phyloP scores from a whole-genome alignment of 78 protist genomes.

The Guillardia theta region DNA sequence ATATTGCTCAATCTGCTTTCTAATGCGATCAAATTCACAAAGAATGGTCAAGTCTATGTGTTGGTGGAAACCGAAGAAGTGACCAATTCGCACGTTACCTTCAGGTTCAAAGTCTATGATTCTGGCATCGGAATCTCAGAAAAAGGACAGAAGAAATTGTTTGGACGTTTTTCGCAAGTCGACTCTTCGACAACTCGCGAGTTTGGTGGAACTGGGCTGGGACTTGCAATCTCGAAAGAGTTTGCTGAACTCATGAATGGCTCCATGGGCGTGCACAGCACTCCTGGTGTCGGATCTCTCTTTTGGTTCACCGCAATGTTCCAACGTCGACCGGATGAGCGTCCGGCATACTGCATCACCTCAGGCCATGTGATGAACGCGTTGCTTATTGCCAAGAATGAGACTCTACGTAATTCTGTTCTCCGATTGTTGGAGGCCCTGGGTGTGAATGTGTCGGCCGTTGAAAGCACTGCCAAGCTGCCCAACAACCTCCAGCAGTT shows the following conservation, averaged over 20 bases:
- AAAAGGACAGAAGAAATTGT: constrained; percentile 6
- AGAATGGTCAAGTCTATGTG: not conserved
- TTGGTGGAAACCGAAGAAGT: not conserved
- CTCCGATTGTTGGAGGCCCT: too few relatives aligned
- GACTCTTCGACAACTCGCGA: not conserved
- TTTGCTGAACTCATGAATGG: constrained; percentile 27
- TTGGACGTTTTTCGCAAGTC: not conserved
- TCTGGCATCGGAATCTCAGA: constrained; percentile 29
- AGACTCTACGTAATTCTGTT: too few relatives aligned
- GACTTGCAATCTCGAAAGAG: constrained; percentile 25
- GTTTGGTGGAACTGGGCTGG: not conserved
- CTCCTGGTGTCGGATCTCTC: not conserved
- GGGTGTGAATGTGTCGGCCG: too few relatives aligned
- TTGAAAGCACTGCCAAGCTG: too few relatives aligned
- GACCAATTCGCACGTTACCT: not conserved
- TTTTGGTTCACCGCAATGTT: not conserved
- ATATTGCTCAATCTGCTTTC: not conserved
- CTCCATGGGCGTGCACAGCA: constrained; percentile 23
- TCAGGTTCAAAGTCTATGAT: not conserved
- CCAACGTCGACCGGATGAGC: not conserved
- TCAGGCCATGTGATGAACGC: too few relatives aligned
- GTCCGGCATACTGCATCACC: too few relatives aligned
- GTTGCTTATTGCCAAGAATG: too few relatives aligned
- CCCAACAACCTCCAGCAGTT: too few relatives aligned
- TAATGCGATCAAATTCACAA: not conserved